Base-by-base conservation (phyloP, 345 rosid species). In the Erodium maritimum region DNA sequence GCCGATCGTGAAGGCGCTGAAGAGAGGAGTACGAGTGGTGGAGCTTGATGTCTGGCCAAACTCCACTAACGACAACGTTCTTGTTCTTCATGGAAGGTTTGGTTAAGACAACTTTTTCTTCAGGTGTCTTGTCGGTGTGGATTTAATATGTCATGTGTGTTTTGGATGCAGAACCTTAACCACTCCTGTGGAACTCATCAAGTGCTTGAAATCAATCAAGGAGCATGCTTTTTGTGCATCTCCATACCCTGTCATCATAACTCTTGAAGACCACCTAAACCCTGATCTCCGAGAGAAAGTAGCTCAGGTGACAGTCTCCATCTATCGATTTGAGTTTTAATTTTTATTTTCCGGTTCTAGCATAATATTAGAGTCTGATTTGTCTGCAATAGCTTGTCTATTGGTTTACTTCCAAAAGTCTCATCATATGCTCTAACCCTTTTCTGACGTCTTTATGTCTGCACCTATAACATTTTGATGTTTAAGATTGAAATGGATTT, bases 41-140 rank as follows among this genome's bases (percentile, higher is more conserved):
- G 97, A 94, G 78, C 78, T 94, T 69, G 99, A 94, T 75, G 71
- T 94, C 29, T 89, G 96, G 99, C 99, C 96, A 0, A 90, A 93
- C 77, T 71, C 85, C 24, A 61, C 73, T 1, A 81, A 76, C 45
- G 78, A 82, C 55, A 74, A 80, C 66, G 87, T 90, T 21, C 69
- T 83, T 37, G 99, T 94, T 66, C 88, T 76, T 42, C 99, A 90
- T 73, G 99, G 99, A 69, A 71, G 99, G 99, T 93, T 67, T 68
- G 50, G n/a, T n/a, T n/a, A n/a, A n/a, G n/a, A n/a, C n/a, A n/a
- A n/a, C n/a, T n/a, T n/a, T n/a, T n/a, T n/a, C n/a, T n/a, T n/a
- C n/a, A n/a, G n/a, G n/a, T n/a, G n/a, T n/a, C n/a, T n/a, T n/a
- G n/a, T n/a, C n/a, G n/a, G n/a, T n/a, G n/a, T n/a, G n/a, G 33